Conservation (phyloP, 2,329 filamentous ascomycete genomes). For the Byssothecium circinans region DNA sequence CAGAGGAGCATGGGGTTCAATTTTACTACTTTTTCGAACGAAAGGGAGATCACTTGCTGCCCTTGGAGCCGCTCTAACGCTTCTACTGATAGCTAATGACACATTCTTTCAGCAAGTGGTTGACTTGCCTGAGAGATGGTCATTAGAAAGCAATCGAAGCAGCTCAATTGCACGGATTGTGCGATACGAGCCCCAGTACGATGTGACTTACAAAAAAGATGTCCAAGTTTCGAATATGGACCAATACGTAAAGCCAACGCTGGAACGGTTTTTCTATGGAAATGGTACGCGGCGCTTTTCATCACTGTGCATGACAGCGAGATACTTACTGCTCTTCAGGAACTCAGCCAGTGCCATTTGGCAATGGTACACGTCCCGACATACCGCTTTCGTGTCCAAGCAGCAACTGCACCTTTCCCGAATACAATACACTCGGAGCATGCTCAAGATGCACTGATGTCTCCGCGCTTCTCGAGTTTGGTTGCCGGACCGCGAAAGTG, state of each 20-base stretch:
- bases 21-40: slow-evolving; percentile 20
- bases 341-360: slow-evolving; percentile 10
- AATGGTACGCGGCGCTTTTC: too few relatives aligned
- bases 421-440: slow-evolving; percentile 24
- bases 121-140: slow-evolving; percentile 14
- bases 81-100: slow-evolving; percentile 26
- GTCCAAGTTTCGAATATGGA: too few relatives aligned
- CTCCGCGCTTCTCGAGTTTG: not conserved
- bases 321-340: not conserved
- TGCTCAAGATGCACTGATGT: slow-evolving; percentile 17
- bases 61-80: slow-evolving; percentile 21
- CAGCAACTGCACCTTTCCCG: slow-evolving; percentile 24
- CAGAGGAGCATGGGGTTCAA: slow-evolving; percentile 23
- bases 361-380: slow-evolving; percentile 21
- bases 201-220: too few relatives aligned
- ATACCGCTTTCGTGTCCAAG: slow-evolving; percentile 29
- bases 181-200: too few relatives aligned
- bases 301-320: too few relatives aligned
- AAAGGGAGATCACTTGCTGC: slow-evolving; percentile 24
- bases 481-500: not conserved
- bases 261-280: too few relatives aligned
- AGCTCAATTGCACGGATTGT: too few relatives aligned
- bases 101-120: slow-evolving; percentile 38
- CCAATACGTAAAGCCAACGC: too few relatives aligned
- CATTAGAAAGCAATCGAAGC: slow-evolving; percentile 8